Evolutionary conservation across 805 yeast genomes (phyloP), one percentile per base, ranked within the genome.

Genomic region (Suhomyces xylopsoci): DNA sequence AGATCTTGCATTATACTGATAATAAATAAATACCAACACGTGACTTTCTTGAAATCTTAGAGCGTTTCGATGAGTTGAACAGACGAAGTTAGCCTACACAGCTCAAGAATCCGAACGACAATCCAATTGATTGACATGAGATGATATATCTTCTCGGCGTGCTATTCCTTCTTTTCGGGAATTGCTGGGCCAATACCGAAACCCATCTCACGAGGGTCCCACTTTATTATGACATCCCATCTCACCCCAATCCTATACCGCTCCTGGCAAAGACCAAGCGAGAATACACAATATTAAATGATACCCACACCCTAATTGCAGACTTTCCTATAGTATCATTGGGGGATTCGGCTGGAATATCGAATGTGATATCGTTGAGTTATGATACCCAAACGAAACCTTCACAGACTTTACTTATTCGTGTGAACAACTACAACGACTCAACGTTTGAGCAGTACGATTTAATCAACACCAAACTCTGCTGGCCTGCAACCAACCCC

Each of bases 401-500:
- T 2, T 12, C 9, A 12, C 51, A 58, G 25, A 50, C 57, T 2
- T 52, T 74, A 10, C 55, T 68, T 20, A 70, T 75, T 20, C 59
- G 61, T 45, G 30, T 75, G 17, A 73, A 73, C 56, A 73, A 74
- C 51, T 73, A 72, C 56, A 50, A 55, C 25, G 64, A 70, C 55
- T 22, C 48, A 5, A 60, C 68, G 1, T 71, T 62, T 45, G 45
- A 44, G 14, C 57, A 70, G 1, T 56, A 67, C 28, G 72, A 67
- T 51, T 45, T 63, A 12, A 42, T 71, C 6, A 61, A 58, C 48
- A 55, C 68, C 24, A 71, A 71, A 50, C 50, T 71, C 12, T 71
- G 76, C 47, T 71, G 76, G 76, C 74, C 76, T 3, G 72, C 76
- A 0, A 68, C 64, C 0, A 44, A 30, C 24, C 73, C 76, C 3